Evolutionary conservation across 805 yeast genomes (phyloP), one percentile per base, ranked within the genome.

Genomic region (Sugiyamaella smithiae): DNA sequence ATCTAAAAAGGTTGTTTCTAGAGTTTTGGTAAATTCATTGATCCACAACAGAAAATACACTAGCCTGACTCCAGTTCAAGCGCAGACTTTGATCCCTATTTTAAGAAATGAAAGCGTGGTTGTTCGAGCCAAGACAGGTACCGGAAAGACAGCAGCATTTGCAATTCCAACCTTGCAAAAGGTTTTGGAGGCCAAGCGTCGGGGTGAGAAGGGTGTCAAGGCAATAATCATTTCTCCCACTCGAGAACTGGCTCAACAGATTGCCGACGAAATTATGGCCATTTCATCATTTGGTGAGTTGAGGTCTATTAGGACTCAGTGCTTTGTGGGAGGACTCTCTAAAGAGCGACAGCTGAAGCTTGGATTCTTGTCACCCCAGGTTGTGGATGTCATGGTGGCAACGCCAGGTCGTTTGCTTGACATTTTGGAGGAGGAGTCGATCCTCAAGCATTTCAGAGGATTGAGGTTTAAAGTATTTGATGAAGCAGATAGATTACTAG

Each of bases 81-180:
- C 70, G 17, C 66, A 62, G 49, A 65, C 69, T 1, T 20, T 67
- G 42, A 50, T 67, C 0, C 95, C 98, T 0, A 87, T 93, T 55
- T 95, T 91, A 64, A 68, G 95, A 28, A 65, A 72, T 14, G 68
- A 71, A 26, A 90, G 91, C 55, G 72, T 88, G 37, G 88, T 89
- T 19, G 89, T 88, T 32, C 76, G 95, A 60, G 97, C 97, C 23
- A 88, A 88, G 65, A 89, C 97, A 2, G 97, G 97, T 64, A 89
- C 97, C 1, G 97, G 97, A 61, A 89, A 89, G 66, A 89, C 97
- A 0, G 80, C 86, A 54, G 95, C 97, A 0, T 89, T 88, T 65
- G 84, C 90, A 52, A 72, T 90, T 37, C 97, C 97, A 2, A 69
- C 86, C 9, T 69, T 88, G 40, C 85, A 88, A 61, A 76, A 78